Evolutionary conservation across 73 alveolate genomes (phyloP), one percentile per base, ranked within the genome.

Genomic region (Symbiodinium natans): DNA sequence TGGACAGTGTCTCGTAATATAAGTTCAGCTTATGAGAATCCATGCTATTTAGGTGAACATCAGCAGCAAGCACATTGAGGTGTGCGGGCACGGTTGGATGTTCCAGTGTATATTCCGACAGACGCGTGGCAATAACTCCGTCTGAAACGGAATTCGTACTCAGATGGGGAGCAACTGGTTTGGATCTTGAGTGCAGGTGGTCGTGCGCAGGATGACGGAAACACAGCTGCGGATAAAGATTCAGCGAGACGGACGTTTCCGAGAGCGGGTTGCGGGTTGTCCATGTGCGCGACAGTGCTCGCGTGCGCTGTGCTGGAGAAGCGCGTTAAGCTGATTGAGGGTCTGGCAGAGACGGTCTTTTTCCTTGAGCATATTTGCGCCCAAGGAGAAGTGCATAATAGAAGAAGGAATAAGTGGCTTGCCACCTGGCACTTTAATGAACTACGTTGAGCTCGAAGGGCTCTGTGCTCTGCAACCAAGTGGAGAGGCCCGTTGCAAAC

Each of bases 131-230:
- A 9, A 6, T 46, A 46, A 46, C 21, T 46, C n/a, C n/a, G n/a
- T n/a, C n/a, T n/a, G n/a, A n/a, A n/a, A n/a, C n/a, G n/a, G n/a
- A n/a, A n/a, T n/a, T n/a, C n/a, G n/a, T n/a, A n/a, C n/a, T n/a
- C n/a, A n/a, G n/a, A n/a, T n/a, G n/a, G n/a, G n/a, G n/a, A n/a
- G n/a, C n/a, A n/a, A n/a, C n/a, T n/a, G n/a, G n/a, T 46, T 6
- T 46, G 13, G 59, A 13, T 6, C 13, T 46, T 46, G 59, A 9
- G 59, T 41, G n/a, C 95, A 88, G 95, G 95, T 88, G 71, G 95
- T 88, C 86, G 95, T 88, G 71, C 95, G 95, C 34, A 74, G 86
- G 33, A 88, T 88, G 95, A 88, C 95, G 8, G 95, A 59, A 38
- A 17, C 95, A 59, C 31, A 42, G 95, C 73, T 48, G 95, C 82